Base-by-base conservation (phyloP, 352 stramenopile genomes). In the Phytophthora pluvialis region DNA sequence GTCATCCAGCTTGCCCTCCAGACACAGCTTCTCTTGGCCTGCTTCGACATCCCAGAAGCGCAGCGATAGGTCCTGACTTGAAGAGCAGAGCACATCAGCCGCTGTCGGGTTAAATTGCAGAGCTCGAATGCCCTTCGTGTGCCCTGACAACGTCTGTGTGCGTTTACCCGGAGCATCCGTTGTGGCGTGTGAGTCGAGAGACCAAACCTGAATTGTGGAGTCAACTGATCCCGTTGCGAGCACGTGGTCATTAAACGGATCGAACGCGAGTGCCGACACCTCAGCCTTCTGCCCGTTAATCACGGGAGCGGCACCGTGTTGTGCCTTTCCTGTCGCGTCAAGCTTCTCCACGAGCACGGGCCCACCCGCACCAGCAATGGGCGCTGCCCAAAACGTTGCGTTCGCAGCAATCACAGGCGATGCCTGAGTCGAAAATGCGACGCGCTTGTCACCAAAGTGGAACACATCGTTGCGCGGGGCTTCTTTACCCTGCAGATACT, bases 31-130 rank as follows among this genome's bases (percentile, higher is more conserved):
- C 65, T 90, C 74, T 16, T 73, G 64, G 12, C 77, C 81, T 12
- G 68, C 59, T 32, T 86, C 78, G 16, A 93, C 55, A 60, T 95
- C 86, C 86, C 86, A 95, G n/a, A 95, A 75, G 5, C 81, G 79
- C 40, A 95, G 35, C 26, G 76, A 83, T 10, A 88, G 50, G 64
- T 95, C 86, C 12, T 81, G 59, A 4, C 72, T 78, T 3, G 83
- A 75, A 3, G 84, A 86, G 40, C 71, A 84, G 6, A 95, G 69
- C 26, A 95, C 74, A 46, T 90, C 77, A 8, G 73, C 59, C 4
- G 75, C 86, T 31, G 71, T 78, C 13, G 86, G 86, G 43, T 93
- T 83, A 58, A 91, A 93, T n/a, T 79, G 40, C 21, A 95, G 58
- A 32, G 68, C 73, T 28, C 83, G 80, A 32, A 95, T 16, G 11